Base-by-base conservation (phyloP, 2,329 filamentous ascomycete genomes). In the Paecilomyces niveus region DNA sequence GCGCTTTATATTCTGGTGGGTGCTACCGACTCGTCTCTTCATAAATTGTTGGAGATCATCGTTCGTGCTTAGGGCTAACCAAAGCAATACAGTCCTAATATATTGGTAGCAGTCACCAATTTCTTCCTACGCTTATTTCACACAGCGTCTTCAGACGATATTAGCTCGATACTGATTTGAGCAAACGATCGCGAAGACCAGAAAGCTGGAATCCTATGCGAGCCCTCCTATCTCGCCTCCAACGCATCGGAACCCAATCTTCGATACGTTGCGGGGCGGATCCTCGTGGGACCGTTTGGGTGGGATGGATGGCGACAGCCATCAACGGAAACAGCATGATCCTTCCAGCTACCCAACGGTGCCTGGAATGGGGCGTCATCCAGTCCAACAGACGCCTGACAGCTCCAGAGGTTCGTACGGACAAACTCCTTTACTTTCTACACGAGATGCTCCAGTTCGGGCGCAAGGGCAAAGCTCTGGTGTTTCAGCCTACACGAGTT, bases 251-350 rank as follows among this genome's bases (percentile, higher is more conserved):
- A 80, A 68, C 61, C 59, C 74, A 70, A 68, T 74, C 74, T 72
- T 84, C 72, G 81, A 83, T 80, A 80, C 82, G 76, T 79, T 79
- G 76, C 76, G 81, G 76, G 79, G 78, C 76, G 78, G 80, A 74
- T 78, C 78, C 75, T 73, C 76, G 70, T 75, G 76, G 73, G 76
- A 80, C 74, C 74, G 78, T 73, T 76, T 78, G 70, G 73, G 80
- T 79, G 86, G 85, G 72, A 94, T 94, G 90, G 90, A 93, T 81
- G 86, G 89, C 77, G 85, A 87, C 79, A 84, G 84, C 76, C 85
- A 83, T 72, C 81, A 85, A 71, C 83, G 86, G 80, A 88, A 89
- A 83, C 88, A 89, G 80, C 85, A 88, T 83, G 89, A 89, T 76
- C 81, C 83, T 76, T 81, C 85, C 72, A 79, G 83, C 75, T 87